Conservation (phyloP, 2,329 filamentous ascomycete species). For the Thielaviopsis euricoi region DNA sequence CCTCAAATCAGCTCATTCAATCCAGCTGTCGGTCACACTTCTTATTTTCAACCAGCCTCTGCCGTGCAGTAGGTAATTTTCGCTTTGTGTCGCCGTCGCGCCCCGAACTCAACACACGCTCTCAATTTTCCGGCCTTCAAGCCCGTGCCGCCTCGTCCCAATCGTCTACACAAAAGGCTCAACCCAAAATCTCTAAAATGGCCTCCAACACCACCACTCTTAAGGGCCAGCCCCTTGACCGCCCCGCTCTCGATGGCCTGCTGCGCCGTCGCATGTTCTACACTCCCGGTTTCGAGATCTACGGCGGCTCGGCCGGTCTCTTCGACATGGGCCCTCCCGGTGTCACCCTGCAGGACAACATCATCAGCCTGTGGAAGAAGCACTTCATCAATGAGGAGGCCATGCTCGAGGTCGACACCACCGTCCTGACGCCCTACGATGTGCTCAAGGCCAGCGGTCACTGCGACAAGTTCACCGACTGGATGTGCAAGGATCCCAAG, state of each 20-base stretch:
- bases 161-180: background rate
- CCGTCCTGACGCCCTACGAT: constrained; percentile 80
- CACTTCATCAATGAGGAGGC: constrained; percentile 88
- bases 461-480: constrained; percentile 95
- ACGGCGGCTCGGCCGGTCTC: constrained; percentile 73
- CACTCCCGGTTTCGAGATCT: constrained; percentile 90
- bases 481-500: constrained; percentile 98
- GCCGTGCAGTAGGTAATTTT: background rate
- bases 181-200: constrained; percentile 22
- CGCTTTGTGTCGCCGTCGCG: background rate
- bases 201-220: constrained; percentile 51
- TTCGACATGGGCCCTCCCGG: constrained; percentile 91
- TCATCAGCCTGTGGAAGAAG: constrained; percentile 79
- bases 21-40: background rate
- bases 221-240: constrained; percentile 81
- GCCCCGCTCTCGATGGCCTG: constrained; percentile 64
- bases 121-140: background rate
- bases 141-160: background rate
- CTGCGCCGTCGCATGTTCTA: constrained; percentile 84
- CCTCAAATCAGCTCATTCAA: background rate
- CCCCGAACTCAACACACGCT: background rate
- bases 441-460: constrained; percentile 93
- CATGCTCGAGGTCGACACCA: constrained; percentile 91
- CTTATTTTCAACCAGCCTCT: background rate
- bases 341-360: constrained; percentile 70